A percentile compares a stretch with the other conserved stretches of the same genome.
These are phyloP conservation scores for Jatropha multifida DNA, from an alignment of 441 rosid genomes.

Conservation along the genomic window DNA sequence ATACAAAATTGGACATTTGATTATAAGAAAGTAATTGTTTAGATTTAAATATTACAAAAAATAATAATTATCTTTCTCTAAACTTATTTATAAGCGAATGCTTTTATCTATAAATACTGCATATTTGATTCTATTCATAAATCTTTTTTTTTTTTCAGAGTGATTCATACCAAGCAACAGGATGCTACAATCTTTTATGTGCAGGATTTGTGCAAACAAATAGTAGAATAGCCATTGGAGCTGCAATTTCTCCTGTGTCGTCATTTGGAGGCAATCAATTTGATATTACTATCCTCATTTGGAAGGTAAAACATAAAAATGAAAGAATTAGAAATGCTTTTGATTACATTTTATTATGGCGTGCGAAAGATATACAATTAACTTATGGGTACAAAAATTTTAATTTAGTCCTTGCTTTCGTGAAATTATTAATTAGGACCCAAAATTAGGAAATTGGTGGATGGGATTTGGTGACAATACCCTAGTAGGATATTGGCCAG, in stretches of 20 bases:
- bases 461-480: slow-evolving; percentile 85
- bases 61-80: too few species aligned
- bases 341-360: too few species aligned
- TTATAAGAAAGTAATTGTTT: background rate
- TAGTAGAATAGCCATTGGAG: slow-evolving; percentile 92
- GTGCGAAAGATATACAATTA: too few species aligned
- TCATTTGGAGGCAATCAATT: slow-evolving; percentile 66
- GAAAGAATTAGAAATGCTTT: too few species aligned
- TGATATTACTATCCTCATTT: slow-evolving; percentile 82
- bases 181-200: slow-evolving; percentile 96
- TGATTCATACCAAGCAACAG: slow-evolving; percentile 97
- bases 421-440: slow-evolving; percentile 51
- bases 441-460: slow-evolving; percentile 97
- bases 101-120: too few species aligned
- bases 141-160: slow-evolving; percentile 44
- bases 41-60: too few species aligned
- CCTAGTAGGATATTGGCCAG: slow-evolving; percentile 94
- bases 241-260: slow-evolving; percentile 91
- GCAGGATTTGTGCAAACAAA: slow-evolving; percentile 90
- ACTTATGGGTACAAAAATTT: background rate
- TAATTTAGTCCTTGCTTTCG: background rate
- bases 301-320: slow-evolving; percentile 64
- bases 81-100: too few species aligned
- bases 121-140: background rate
- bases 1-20: background rate